Evolutionary conservation across 2,329 filamentous ascomycete genomes (phyloP).

Genomic region (Ambrosiella beaveri): DNA sequence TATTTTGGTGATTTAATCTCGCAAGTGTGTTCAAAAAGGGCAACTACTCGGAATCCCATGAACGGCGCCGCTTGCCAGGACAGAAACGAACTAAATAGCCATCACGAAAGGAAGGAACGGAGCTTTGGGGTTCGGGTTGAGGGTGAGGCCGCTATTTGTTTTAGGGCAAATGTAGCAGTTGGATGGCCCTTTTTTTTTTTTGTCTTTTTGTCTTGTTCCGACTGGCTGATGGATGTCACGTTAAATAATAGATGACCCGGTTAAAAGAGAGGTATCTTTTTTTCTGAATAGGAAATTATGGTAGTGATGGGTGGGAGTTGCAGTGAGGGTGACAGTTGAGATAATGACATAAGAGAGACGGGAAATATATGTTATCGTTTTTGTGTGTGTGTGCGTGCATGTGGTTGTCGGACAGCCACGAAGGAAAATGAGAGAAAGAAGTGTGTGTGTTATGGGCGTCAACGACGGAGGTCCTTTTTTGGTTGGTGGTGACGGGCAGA

Average conservation of each 20-base stretch:
- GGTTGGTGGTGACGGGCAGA: not conserved
- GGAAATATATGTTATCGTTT: not conserved
- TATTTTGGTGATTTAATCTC: not conserved
- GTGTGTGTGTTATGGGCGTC: not conserved
- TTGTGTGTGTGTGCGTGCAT: too few relatives aligned
- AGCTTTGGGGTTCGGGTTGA: slow-evolving; percentile 1
- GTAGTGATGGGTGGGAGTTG: not conserved
- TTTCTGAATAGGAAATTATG: not conserved
- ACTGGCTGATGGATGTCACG: not conserved
- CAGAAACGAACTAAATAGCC: not conserved
- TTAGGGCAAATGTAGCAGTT: not conserved
- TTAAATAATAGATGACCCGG: not conserved
- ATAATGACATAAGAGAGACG: not conserved
- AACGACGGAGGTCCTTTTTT: not conserved
- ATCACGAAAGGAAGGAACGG: not conserved
- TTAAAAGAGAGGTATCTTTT: not conserved
- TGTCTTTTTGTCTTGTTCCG: not conserved
- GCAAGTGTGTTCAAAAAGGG: too few relatives aligned
- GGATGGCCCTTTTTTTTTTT: not conserved
- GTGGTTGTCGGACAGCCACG: too few relatives aligned
- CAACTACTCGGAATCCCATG: too few relatives aligned
- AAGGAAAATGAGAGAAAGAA: too few relatives aligned
- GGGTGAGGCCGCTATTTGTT: not conserved
- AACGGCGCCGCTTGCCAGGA: not conserved
- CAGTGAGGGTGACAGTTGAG: not conserved